phyloP scores from a whole-genome alignment of 495 filamentous ascomycete species.

The Achaetomiella virescens region DNA sequence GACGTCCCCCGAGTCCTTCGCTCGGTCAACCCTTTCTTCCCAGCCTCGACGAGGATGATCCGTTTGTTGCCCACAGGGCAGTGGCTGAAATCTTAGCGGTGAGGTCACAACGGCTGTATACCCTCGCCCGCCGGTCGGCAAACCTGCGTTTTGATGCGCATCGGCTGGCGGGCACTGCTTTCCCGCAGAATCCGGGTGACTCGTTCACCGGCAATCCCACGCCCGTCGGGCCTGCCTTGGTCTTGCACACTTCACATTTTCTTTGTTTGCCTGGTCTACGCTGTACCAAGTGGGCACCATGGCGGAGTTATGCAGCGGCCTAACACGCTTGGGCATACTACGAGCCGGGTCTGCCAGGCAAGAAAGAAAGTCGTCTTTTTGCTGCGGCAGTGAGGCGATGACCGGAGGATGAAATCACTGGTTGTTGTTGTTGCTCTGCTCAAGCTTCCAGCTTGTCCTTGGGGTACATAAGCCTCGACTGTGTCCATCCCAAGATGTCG shows the following conservation, averaged over 20 bases:
- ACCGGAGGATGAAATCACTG: neutral
- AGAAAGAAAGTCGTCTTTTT: neutral
- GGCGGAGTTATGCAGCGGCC: conserved; percentile 14
- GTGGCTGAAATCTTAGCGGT: neutral
- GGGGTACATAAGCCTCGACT: neutral
- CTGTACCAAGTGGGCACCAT: conserved; percentile 6
- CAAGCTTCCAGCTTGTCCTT: neutral
- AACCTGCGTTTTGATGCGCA: neutral
- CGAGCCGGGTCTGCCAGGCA: neutral
- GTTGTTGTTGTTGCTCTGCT: neutral
- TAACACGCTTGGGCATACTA: neutral
- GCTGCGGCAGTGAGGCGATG: neutral
- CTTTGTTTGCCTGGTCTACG: conserved; percentile 2
- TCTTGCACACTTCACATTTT: neutral
- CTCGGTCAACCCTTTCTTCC: neutral
- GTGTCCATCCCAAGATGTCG: neutral
- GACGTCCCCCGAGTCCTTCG: neutral
- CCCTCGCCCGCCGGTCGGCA: neutral
- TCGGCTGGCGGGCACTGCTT: neutral
- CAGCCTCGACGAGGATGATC: neutral
- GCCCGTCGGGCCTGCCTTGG: conserved; percentile 2
- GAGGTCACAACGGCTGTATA: neutral
- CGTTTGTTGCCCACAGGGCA: neutral
- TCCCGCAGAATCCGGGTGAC: neutral
- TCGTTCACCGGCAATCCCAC: neutral